Base-by-base conservation (phyloP, 2,329 filamentous ascomycete genomes). In the Septoria linicola region DNA sequence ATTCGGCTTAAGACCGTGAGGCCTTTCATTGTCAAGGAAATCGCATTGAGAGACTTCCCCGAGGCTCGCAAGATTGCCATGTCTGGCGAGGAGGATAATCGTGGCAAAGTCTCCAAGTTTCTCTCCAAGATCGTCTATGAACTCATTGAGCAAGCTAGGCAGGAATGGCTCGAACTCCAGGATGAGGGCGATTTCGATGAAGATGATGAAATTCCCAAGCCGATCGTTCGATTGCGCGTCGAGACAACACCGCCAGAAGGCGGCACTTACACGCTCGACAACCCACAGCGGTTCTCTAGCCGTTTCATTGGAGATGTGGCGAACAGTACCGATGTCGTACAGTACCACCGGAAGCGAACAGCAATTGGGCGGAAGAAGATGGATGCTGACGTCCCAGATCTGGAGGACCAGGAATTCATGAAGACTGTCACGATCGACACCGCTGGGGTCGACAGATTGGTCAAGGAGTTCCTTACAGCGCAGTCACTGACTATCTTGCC, bases 271-370 rank as follows among this genome's bases (percentile, higher is more conserved):
- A 88, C 97, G 60, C 85, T 87, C 58, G 93, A 97, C 68, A 99
- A 99, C 55, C 91, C 93, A 0, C 93, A 97, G 67, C 84, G 93
- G 7, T 96, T 97, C 65, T 97, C 92, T 0, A 95, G 95, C 67
- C 82, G 90, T 2, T 99, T 97, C 61, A 80, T 87, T 1, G 87
- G 84, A n/a, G 88, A 83, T 64, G 92, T 99, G 1, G 93, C 93
- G 53, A 99, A 99, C 66, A 84, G 85, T 8, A 95, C 91, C 60
- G 93, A 99, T 62, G 89, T 99, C 0, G 84, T 99, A 0, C 87
- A 92, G 64, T 97, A 95, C 67, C 85, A 96, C 69, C 83, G 89
- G 49, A 96, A 92, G 72, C 97, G 96, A 72, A 80, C 81, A n/a
- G 71, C 69, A 1, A 64, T 71, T 3, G 73, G 72, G 61, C 46